These are phyloP conservation scores for Sanghuangporus baumii DNA, from an alignment of 1,284 basidiomycete genomes.

Conservation along the genomic window DNA sequence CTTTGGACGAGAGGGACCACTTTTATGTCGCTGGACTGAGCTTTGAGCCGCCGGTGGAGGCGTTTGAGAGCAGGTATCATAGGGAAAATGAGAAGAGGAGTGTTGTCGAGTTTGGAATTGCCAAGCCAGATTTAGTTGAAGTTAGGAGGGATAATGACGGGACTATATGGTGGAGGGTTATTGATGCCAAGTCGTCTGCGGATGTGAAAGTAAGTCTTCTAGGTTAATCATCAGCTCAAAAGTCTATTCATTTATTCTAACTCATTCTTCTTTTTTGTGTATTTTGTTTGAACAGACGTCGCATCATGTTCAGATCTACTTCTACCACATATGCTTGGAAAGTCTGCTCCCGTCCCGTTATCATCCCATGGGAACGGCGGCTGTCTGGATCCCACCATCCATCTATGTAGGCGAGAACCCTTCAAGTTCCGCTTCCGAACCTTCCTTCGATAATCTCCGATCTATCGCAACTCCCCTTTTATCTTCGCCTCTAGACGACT, in stretches of 20 bases:
- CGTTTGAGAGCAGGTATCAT: conserved; percentile 31
- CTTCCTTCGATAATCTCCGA: conserved; percentile 35
- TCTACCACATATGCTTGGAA: conserved; percentile 40
- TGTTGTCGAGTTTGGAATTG: conserved; percentile 39
- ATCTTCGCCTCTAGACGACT: conserved; percentile 28
- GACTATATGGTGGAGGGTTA: conserved; percentile 40
- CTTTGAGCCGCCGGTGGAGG: conserved; percentile 34
- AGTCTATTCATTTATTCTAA: conserved; percentile 13
- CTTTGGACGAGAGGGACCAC: conserved; percentile 35
- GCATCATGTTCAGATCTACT: conserved; percentile 47
- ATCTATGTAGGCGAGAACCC: conserved; percentile 25
- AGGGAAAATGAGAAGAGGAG: conserved; percentile 22
- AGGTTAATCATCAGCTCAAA: not conserved
- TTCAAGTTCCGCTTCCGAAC: conserved; percentile 17
- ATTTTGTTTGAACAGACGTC: conserved; percentile 32
- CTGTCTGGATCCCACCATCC: conserved; percentile 40
- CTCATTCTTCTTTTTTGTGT: too few species aligned
- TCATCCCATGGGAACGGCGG: conserved; percentile 30
- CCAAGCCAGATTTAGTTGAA: conserved; percentile 44
- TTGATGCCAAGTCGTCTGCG: conserved; percentile 45
- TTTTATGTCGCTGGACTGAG: conserved; percentile 44
- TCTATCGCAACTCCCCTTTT: conserved; percentile 24
- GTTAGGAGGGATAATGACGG: conserved; percentile 33
- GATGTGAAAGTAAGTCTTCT: conserved; percentile 30
- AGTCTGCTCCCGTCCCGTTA: conserved; percentile 34